Conservation (phyloP, 192 early-diverging fungal genomes). For the Obelidium mucronatum region DNA sequence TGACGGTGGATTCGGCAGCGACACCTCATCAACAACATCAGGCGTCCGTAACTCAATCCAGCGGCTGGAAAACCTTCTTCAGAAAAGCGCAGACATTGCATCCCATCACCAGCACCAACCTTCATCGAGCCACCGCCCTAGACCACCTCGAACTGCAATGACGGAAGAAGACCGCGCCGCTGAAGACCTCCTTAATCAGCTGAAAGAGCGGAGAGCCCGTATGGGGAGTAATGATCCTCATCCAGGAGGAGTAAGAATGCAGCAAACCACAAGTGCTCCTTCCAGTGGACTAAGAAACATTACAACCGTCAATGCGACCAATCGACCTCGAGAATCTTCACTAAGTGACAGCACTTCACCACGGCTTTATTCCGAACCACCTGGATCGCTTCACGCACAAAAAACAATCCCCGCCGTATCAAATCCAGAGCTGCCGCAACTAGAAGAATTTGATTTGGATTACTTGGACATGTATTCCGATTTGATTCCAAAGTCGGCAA, state of each 20-base stretch:
- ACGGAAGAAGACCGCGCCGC: neutral
- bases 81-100: slow-evolving; percentile 21
- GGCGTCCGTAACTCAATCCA: slow-evolving; percentile 24
- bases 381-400: too few relatives aligned
- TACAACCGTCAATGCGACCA: too few relatives aligned
- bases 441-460: slow-evolving; percentile 10
- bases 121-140: too few relatives aligned
- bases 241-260: too few relatives aligned
- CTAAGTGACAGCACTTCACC: too few relatives aligned
- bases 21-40: neutral
- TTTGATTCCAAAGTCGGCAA: slow-evolving; percentile 2
- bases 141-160: neutral
- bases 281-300: too few relatives aligned
- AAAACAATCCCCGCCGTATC: too few relatives aligned
- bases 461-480: slow-evolving; percentile 25
- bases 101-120: neutral
- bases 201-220: neutral
- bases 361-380: too few relatives aligned
- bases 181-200: neutral
- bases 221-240: too few relatives aligned
- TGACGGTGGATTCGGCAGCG: slow-evolving; percentile 7
- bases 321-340: too few relatives aligned
- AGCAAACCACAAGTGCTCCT: neutral
- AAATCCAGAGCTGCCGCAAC: too few relatives aligned
- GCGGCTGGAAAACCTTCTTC: slow-evolving; percentile 17